Evolutionary conservation across 805 yeast species (phyloP).

Genomic region (Barnettozyma pratensis): DNA sequence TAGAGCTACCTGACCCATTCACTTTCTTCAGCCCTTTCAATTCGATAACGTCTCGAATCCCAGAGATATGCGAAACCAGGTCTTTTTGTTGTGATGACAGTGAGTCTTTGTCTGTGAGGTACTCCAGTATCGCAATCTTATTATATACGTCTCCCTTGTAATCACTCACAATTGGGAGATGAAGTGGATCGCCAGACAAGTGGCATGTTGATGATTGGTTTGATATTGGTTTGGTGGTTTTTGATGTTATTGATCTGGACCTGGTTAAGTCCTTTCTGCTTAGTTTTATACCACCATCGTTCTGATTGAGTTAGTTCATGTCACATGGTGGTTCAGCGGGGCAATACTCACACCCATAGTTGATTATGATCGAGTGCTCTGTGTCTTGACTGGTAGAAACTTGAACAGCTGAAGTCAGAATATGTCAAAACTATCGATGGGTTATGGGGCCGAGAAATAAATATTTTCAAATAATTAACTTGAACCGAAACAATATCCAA

Average conservation of each 20-base stretch:
- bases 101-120: slow-evolving; percentile 37
- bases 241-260: slow-evolving; percentile 7
- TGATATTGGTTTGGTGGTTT: slow-evolving; percentile 14
- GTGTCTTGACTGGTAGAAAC: background rate
- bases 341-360: slow-evolving; percentile 34
- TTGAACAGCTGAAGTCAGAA: background rate
- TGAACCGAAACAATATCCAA: background rate
- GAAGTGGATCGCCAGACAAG: slow-evolving; percentile 37
- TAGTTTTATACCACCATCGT: slow-evolving; percentile 2
- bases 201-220: slow-evolving; percentile 39
- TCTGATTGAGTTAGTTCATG: background rate
- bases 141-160: slow-evolving; percentile 60
- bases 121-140: slow-evolving; percentile 57
- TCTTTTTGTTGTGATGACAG: slow-evolving; percentile 19
- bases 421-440: background rate
- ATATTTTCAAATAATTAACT: background rate
- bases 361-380: slow-evolving; percentile 69
- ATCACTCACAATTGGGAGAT: slow-evolving; percentile 61
- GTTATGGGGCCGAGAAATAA: background rate
- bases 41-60: slow-evolving; percentile 41
- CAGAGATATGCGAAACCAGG: slow-evolving; percentile 30
- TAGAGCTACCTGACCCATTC: background rate
- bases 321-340: background rate
- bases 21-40: slow-evolving; percentile 22
- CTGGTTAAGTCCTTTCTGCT: slow-evolving; percentile 42